These are phyloP conservation scores for Phytophthora palmivora DNA, from an alignment of 352 stramenopile genomes.

Conservation along the genomic window DNA sequence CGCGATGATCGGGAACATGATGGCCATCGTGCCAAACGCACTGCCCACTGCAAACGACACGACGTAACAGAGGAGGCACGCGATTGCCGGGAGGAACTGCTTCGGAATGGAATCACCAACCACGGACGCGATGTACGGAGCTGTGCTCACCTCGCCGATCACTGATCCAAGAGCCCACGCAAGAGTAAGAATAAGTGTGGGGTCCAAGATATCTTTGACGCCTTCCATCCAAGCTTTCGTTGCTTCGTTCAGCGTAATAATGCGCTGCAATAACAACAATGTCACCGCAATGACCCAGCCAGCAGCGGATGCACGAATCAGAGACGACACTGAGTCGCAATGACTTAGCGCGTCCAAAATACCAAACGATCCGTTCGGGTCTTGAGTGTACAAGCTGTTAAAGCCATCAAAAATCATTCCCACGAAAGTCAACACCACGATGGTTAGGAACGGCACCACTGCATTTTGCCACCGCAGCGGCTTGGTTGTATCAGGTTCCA, in stretches of 20 bases:
- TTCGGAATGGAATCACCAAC: constrained; percentile 78
- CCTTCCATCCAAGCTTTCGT: constrained; percentile 92
- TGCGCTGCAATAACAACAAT: constrained; percentile 78
- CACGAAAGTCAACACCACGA: constrained; percentile 85
- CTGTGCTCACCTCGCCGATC: constrained; percentile 87
- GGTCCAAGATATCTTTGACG: constrained; percentile 92
- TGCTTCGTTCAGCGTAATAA: constrained; percentile 88
- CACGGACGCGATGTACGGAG: constrained; percentile 82
- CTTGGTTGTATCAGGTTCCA: constrained; percentile 77
- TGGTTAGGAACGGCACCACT: constrained; percentile 82
- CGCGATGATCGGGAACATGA: constrained; percentile 93
- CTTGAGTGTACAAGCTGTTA: constrained; percentile 45
- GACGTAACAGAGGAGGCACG: constrained; percentile 86
- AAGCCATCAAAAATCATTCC: constrained; percentile 91
- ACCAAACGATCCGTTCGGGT: constrained; percentile 56
- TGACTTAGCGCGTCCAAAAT: constrained; percentile 80
- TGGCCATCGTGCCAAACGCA: constrained; percentile 92
- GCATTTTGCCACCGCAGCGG: constrained; percentile 87
- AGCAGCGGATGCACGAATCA: constrained; percentile 81
- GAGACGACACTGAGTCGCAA: constrained; percentile 77
- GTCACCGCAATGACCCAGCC: constrained; percentile 78
- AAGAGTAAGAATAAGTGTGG: constrained; percentile 89
- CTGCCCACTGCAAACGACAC: constrained; percentile 93
- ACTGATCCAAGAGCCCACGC: constrained; percentile 90
- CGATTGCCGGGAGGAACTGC: constrained; percentile 83